phyloP scores from a whole-genome alignment of 208 protist species.

The Herpetomonas samuelpessoai region DNA sequence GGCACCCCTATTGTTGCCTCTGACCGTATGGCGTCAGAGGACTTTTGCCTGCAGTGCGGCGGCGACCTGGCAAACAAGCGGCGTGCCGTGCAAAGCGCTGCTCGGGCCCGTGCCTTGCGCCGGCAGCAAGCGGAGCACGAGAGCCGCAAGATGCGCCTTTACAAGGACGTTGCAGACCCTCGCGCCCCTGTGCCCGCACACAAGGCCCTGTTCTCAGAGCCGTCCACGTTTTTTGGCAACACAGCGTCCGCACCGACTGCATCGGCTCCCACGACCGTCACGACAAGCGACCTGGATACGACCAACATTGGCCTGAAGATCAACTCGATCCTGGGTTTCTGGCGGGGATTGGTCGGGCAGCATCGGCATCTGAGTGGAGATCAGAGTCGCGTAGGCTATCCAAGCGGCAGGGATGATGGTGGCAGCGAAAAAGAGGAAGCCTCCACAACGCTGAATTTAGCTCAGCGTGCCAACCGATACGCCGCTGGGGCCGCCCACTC shows the following conservation, averaged over 20 bases:
- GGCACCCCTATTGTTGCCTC: slow-evolving; percentile 27
- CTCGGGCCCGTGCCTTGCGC: slow-evolving; percentile 9
- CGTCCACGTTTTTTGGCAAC: neutral
- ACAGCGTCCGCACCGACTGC: slow-evolving; percentile 4
- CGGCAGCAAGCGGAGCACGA: slow-evolving; percentile 20
- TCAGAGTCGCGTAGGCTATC: neutral
- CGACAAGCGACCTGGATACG: slow-evolving; percentile 6
- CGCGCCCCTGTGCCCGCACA: neutral
- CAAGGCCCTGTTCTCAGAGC: neutral
- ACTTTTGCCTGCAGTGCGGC: slow-evolving; percentile 47
- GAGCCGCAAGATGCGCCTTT: slow-evolving; percentile 16
- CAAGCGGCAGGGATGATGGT: neutral
- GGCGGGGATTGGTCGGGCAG: slow-evolving; percentile 53
- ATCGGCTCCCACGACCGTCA: neutral
- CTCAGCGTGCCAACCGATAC: no score
- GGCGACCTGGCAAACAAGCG: slow-evolving; percentile 38
- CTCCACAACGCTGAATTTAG: no score
- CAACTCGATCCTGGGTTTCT: slow-evolving; percentile 56
- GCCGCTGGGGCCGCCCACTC: no score
- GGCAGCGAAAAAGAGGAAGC: no score
- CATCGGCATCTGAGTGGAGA: slow-evolving; percentile 27
- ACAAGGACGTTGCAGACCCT: slow-evolving; percentile 3
- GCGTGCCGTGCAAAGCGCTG: slow-evolving; percentile 13
- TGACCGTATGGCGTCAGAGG: slow-evolving; percentile 28
- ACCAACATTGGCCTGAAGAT: slow-evolving; percentile 40